Evolutionary conservation across 441 rosid genomes (phyloP).

Genomic region (Eutrema salsugineum): DNA sequence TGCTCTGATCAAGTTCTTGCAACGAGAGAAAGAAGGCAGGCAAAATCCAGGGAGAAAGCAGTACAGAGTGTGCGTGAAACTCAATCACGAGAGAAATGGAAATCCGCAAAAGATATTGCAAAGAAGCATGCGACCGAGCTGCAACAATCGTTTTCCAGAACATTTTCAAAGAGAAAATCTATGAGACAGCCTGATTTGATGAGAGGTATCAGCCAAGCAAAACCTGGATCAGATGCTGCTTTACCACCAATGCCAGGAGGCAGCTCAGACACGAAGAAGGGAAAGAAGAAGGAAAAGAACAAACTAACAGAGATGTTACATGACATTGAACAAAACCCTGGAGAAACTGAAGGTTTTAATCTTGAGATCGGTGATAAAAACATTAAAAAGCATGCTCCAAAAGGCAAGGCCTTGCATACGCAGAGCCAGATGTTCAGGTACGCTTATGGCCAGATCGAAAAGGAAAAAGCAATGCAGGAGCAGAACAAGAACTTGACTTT

Average conservation of each 20-base stretch:
- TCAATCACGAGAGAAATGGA: conserved; percentile 84
- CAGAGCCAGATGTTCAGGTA: conserved; percentile 96
- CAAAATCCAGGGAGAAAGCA: conserved; percentile 82
- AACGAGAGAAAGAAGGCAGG: conserved; percentile 79
- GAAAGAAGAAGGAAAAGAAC: conserved; percentile 54
- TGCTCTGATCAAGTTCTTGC: conserved; percentile 96
- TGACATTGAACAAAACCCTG: conserved; percentile 73
- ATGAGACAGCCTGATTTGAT: conserved; percentile 37
- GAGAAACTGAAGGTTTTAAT: conserved; percentile 60
- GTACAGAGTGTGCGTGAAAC: conserved; percentile 78
- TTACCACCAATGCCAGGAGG: conserved; percentile 40
- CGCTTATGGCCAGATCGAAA: conserved; percentile 93
- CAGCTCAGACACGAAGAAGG: conserved; percentile 36
- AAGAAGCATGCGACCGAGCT: conserved; percentile 68
- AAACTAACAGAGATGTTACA: conserved; percentile 77
- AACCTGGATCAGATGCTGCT: conserved; percentile 53
- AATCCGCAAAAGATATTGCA: conserved; percentile 83
- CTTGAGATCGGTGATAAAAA: conserved; percentile 72
- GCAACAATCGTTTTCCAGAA: conserved; percentile 68
- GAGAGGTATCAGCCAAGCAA: conserved; percentile 45
- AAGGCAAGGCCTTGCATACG: conserved; percentile 76
- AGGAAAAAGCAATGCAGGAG: conserved; percentile 90
- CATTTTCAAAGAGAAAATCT: conserved; percentile 75
- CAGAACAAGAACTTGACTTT: conserved; percentile 81
- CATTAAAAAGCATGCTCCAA: conserved; percentile 65